phyloP scores from a whole-genome alignment of 2,329 filamentous ascomycete species.

The Colletotrichum trifolii region DNA sequence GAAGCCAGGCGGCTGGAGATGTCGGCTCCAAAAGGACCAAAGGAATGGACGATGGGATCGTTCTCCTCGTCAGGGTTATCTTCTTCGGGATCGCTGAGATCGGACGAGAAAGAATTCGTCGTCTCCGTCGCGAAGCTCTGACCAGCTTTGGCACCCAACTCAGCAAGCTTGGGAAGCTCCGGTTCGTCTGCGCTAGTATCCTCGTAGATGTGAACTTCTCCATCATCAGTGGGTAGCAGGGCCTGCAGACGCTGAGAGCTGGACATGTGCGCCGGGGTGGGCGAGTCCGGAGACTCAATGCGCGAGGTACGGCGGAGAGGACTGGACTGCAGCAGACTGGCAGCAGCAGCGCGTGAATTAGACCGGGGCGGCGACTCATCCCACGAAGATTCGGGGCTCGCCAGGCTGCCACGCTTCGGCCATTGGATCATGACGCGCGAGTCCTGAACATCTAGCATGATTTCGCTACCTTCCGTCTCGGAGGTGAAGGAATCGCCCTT shows the following conservation, averaged over 20 bases:
- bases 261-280: slow-evolving; percentile 57
- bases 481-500: slow-evolving; percentile 93
- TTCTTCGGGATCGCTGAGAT: slow-evolving; percentile 62
- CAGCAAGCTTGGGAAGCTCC: slow-evolving; percentile 50
- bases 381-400: slow-evolving; percentile 74
- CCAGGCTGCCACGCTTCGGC: slow-evolving; percentile 71
- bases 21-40: slow-evolving; percentile 89
- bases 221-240: slow-evolving; percentile 50
- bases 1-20: slow-evolving; percentile 84
- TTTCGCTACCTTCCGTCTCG: slow-evolving; percentile 86
- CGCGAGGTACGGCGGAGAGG: slow-evolving; percentile 66
- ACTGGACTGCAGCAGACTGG: slow-evolving; percentile 66
- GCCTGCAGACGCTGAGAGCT: slow-evolving; percentile 59
- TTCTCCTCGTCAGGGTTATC: slow-evolving; percentile 85
- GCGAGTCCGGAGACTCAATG: slow-evolving; percentile 80
- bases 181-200: slow-evolving; percentile 42
- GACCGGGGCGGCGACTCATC: slow-evolving; percentile 68
- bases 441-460: slow-evolving; percentile 96
- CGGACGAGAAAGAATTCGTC: slow-evolving; percentile 67
- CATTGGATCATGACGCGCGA: slow-evolving; percentile 89
- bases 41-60: slow-evolving; percentile 91
- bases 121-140: slow-evolving; percentile 63
- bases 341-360: slow-evolving; percentile 45
- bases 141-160: slow-evolving; percentile 40
- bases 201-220: slow-evolving; percentile 40